A percentile compares a stretch with the other conserved stretches of the same genome.
These are phyloP conservation scores for Candida gorgasii DNA, from an alignment of 805 yeast species.

Conservation along the genomic window DNA sequence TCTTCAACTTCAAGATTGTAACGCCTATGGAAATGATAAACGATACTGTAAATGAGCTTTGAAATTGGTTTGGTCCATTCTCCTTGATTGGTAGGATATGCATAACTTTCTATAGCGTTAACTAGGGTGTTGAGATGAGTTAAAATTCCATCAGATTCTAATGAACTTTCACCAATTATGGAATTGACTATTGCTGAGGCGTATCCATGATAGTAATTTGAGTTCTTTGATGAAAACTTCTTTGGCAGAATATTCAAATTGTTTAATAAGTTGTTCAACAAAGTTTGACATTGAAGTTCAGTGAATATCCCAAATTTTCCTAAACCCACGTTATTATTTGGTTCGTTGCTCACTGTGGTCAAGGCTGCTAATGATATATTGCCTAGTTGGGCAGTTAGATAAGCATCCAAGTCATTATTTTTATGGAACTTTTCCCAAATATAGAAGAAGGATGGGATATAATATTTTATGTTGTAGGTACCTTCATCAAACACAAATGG, in stretches of 20 bases:
- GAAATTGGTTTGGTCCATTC: constrained; percentile 79
- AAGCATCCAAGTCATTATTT: constrained; percentile 57
- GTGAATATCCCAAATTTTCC: constrained; percentile 65
- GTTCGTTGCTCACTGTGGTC: constrained; percentile 22
- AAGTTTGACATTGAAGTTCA: constrained; percentile 56
- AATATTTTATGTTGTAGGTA: constrained; percentile 47
- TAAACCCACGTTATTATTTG: constrained; percentile 23
- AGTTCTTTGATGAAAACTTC: constrained; percentile 45
- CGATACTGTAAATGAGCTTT: constrained; percentile 59
- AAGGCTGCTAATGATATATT: constrained; percentile 55
- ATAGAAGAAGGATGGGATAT: constrained; percentile 67
- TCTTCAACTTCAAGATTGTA: constrained; percentile 47
- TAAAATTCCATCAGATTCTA: constrained; percentile 47
- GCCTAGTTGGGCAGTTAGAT: constrained; percentile 65
- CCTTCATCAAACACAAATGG: constrained; percentile 45
- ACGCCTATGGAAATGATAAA: constrained; percentile 61
- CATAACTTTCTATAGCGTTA: constrained; percentile 75
- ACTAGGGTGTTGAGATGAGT: constrained; percentile 54
- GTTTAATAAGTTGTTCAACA: constrained; percentile 56
- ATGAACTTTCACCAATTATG: constrained; percentile 49
- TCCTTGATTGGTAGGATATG: constrained; percentile 92
- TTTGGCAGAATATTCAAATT: constrained; percentile 48
- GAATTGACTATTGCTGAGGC: constrained; percentile 58
- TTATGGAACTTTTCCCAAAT: constrained; percentile 63
- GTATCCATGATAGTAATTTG: constrained; percentile 44